A percentile compares a stretch with the other conserved stretches of the same genome.
These are phyloP conservation scores for Erythrophleum ivorense DNA, from an alignment of 331 rosid species.

Conservation along the genomic window DNA sequence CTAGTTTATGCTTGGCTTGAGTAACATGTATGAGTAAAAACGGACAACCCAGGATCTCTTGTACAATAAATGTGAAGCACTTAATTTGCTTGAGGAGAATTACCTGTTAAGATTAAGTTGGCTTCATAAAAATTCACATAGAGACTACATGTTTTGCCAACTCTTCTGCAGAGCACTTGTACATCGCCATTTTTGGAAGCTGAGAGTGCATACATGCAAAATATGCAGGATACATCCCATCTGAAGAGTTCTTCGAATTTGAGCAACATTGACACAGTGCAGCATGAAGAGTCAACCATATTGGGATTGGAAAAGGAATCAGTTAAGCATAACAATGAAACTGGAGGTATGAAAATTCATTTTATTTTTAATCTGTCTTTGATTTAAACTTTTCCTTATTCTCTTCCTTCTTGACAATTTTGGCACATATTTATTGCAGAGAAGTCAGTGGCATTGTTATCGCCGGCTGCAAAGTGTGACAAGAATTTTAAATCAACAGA, in stretches of 20 bases:
- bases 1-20: background rate
- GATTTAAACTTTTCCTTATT: slow-evolving; percentile 20
- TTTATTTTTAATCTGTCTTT: slow-evolving; percentile 2
- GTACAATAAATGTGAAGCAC: slow-evolving; percentile 32
- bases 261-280: slow-evolving; percentile 43
- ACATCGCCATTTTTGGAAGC: slow-evolving; percentile 60
- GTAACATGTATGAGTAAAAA: slow-evolving; percentile 11
- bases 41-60: slow-evolving; percentile 1
- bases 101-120: slow-evolving; percentile 45
- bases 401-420: slow-evolving; percentile 16
- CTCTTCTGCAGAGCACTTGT: slow-evolving; percentile 70
- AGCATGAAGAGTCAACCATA: slow-evolving; percentile 42
- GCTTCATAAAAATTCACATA: slow-evolving; percentile 50
- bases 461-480: slow-evolving; percentile 45
- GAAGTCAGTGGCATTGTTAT: slow-evolving; percentile 42
- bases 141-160: slow-evolving; percentile 54
- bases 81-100: slow-evolving; percentile 35
- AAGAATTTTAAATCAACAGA: slow-evolving; percentile 43
- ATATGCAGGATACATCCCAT: slow-evolving; percentile 59
- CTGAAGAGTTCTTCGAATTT: slow-evolving; percentile 54
- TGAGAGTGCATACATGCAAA: slow-evolving; percentile 60
- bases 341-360: slow-evolving; percentile 51
- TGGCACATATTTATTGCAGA: slow-evolving; percentile 49
- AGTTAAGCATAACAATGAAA: slow-evolving; percentile 39
- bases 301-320: slow-evolving; percentile 46